Base-by-base conservation (phyloP, 371 early-diverging fungal species). In the Smittium culicis region DNA sequence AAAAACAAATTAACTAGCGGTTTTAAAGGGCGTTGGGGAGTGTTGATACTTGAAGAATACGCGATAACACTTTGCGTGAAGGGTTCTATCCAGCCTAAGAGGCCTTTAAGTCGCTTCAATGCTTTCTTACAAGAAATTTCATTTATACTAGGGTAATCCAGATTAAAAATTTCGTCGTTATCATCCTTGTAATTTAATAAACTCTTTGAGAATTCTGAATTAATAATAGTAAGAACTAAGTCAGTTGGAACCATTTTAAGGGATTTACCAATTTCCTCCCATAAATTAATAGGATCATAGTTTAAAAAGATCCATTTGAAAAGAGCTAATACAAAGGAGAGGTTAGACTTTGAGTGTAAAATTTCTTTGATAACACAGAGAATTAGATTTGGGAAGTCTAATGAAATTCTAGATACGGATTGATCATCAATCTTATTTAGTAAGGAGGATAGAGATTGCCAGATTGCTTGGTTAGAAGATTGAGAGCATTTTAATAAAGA, bases 201-300 rank as follows among this genome's bases (percentile, higher is more conserved):
- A 27, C 5, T 57, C 27, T 5, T 57, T 20, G 57, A 14, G 27
- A 57, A 57, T 57, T 57, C 14, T 57, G 57, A 57, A n/a, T 57
- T 57, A 16, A 27, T 11, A 20, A 57, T 57, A 11, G 57, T 64
- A 2, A 34, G 17, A 29, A 34, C 25, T 17, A 64, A 5, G 30
- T 64, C 65, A 16, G 34, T 64, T 2, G 54, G 45, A 34, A 29
- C 35, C 3, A 64, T 28, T 20, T 45, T 29, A 16, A 64, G 30
- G n/a, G 8, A 34, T 45, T 64, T 35, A 14, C 45, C 65, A 27
- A 64, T 17, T n/a, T 25, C 30, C 17, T 64, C 65, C 65, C 65
- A 64, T 35, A 64, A 45, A 1, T 35, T 31, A 34, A 25, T 32
- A 24, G 45, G 24, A 3, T 31, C 65, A 34, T 35, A 45, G 24